Base-by-base conservation (phyloP, 164 flowering plant species). In the Berberis thunbergii region DNA sequence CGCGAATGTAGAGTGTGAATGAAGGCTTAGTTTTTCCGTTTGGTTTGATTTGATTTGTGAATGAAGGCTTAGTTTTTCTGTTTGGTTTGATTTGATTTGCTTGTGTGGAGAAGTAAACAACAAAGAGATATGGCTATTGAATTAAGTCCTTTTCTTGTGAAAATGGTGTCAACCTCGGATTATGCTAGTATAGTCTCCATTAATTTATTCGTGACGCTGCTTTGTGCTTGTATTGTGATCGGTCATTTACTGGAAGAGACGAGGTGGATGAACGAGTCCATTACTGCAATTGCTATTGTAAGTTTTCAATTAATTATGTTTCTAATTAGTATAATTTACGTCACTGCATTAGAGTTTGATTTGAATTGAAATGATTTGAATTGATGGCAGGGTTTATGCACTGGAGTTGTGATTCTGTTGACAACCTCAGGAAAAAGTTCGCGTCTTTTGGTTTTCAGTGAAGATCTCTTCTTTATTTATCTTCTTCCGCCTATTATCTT, bases 241-340 rank as follows among this genome's bases (percentile, higher is more conserved):
- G 96, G 97, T n/a, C 97, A 91, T 72, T 72, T 86, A 41, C 55
- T 91, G 43, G 96, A 88, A 72, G 91, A 91, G 72, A 80, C 70
- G 56, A 79, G 96, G 43, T 91, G 96, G 96, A 86, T 91, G 81
- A 91, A 88, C 64, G 95, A 91, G 67, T 88, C 97, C 6, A 86
- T 85, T 45, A 91, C 96, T 0, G 97, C 97, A 26, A 82, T 91
- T 4, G 72, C 76, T 4, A 81, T 88, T 61, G 97, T 91, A 66
- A 79, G 91, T 78, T 66, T 38, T 41, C 13, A 12, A 41, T 9
- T 49, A 38, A 6, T 1, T 61, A 3, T 26, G 38, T 61, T 44
- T 45, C 7, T 60, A 4, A 7, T 58, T 45, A 1, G 5, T 1
- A 13, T 2, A 6, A 0, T 26, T 26, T 26, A 26, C 2, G 6